Evolutionary conservation across 495 filamentous ascomycete species (phyloP).

Genomic region (Durotheca rogersii): DNA sequence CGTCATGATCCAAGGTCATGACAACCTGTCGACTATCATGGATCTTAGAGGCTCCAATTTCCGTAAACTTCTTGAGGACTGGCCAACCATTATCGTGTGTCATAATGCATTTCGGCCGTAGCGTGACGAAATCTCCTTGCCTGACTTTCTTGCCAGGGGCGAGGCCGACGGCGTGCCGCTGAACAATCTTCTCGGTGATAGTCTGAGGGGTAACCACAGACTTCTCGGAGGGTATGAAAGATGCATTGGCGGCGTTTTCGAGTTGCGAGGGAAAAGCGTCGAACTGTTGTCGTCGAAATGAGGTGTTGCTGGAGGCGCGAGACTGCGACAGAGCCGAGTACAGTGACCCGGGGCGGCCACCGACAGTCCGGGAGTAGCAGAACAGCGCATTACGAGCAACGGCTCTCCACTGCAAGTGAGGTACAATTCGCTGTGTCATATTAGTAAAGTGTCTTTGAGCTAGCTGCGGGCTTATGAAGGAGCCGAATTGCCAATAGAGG

Average conservation of each 20-base stretch:
- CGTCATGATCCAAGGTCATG: conserved; percentile 91
- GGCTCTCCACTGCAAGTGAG: neutral
- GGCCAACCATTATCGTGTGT: conserved; percentile 95
- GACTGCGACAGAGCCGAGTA: neutral
- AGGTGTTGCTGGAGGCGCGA: neutral
- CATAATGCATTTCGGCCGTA: conserved; percentile 68
- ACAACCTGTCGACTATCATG: conserved; percentile 75
- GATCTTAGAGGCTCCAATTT: conserved; percentile 77
- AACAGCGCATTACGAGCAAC: neutral
- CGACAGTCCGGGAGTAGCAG: neutral
- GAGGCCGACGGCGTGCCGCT: conserved; percentile 71
- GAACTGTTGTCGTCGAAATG: neutral
- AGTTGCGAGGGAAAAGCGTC: neutral
- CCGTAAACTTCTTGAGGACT: conserved; percentile 81
- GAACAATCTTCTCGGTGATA: conserved; percentile 90
- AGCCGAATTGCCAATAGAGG: neutral
- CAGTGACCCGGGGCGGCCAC: conserved; percentile 1
- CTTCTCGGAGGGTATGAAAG: neutral
- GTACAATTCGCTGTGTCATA: too few species aligned
- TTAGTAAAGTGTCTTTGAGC: neutral
- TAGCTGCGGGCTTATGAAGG: neutral
- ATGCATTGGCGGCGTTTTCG: neutral
- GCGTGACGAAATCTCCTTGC: conserved; percentile 79
- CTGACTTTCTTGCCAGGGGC: conserved; percentile 68
- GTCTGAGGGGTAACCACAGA: conserved; percentile 59